These are phyloP conservation scores for Chrysosporium keratinophilum DNA, from an alignment of 2,329 filamentous ascomycete species.

Conservation along the genomic window DNA sequence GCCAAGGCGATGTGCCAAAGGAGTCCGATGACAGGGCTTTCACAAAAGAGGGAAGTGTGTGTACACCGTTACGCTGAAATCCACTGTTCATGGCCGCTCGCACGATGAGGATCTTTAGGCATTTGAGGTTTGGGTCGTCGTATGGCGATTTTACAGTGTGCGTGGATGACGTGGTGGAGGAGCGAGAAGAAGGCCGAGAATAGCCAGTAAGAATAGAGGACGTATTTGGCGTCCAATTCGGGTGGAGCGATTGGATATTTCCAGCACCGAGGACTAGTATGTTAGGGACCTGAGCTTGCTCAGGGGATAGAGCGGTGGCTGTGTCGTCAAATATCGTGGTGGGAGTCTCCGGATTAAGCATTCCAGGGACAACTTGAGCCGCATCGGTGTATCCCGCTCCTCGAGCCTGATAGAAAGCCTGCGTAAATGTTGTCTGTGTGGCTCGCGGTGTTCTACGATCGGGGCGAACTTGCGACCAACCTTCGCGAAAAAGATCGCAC, in stretches of 20 bases:
- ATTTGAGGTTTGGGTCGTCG: conserved; percentile 67
- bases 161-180: conserved; percentile 34
- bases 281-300: conserved; percentile 70
- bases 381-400: conserved; percentile 29
- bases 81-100: conserved; percentile 80
- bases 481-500: conserved; percentile 83
- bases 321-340: conserved; percentile 94
- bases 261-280: conserved; percentile 75
- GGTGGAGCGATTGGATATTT: conserved; percentile 39
- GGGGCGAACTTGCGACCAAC: conserved; percentile 79
- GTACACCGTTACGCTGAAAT: conserved; percentile 52
- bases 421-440: conserved; percentile 65
- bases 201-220: conserved; percentile 70
- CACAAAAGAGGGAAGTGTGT: conserved; percentile 62
- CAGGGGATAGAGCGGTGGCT: conserved; percentile 63
- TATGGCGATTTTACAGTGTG: conserved; percentile 35
- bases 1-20: conserved; percentile 63
- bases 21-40: conserved; percentile 63
- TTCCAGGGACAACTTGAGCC: conserved; percentile 22
- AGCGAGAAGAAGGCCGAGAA: conserved; percentile 51
- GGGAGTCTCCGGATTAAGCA: conserved; percentile 63
- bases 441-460: conserved; percentile 78
- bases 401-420: conserved; percentile 42
- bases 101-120: conserved; percentile 67
- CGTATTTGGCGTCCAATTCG: conserved; percentile 60